These are phyloP conservation scores for Fulvia fulva DNA, from an alignment of 2,329 filamentous ascomycete genomes.

Conservation along the genomic window DNA sequence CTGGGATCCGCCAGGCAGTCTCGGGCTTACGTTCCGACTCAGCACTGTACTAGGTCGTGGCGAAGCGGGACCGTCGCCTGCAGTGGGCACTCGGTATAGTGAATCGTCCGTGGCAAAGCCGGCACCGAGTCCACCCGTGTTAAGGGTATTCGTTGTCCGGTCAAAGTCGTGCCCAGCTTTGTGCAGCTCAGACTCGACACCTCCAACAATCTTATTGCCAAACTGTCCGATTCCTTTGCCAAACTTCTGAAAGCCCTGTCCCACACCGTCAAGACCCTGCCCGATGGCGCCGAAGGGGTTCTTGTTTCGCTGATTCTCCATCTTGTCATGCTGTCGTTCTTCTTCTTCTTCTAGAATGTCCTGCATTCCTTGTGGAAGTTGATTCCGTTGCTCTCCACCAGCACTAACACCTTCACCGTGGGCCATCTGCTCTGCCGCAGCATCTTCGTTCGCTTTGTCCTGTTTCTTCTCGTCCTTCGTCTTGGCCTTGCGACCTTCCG, in stretches of 20 bases:
- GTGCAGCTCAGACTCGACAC: slow-evolving; percentile 33
- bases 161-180: slow-evolving; percentile 22
- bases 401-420: slow-evolving; percentile 30
- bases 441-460: slow-evolving; percentile 25
- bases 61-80: slow-evolving; percentile 3
- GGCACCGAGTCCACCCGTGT: slow-evolving; percentile 15
- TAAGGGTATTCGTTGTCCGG: slow-evolving; percentile 13
- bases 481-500: slow-evolving; percentile 46
- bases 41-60: slow-evolving; percentile 9
- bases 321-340: slow-evolving; percentile 18
- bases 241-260: slow-evolving; percentile 21
- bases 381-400: slow-evolving; percentile 26
- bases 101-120: slow-evolving; percentile 25
- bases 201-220: slow-evolving; percentile 38
- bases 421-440: slow-evolving; percentile 30
- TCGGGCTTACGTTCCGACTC: neutral
- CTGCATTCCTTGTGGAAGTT: slow-evolving; percentile 27
- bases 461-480: slow-evolving; percentile 51
- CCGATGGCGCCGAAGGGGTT: slow-evolving; percentile 19
- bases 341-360: slow-evolving; percentile 30
- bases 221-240: slow-evolving; percentile 35
- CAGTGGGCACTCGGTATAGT: slow-evolving; percentile 16
- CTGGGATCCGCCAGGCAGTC: neutral
- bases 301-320: slow-evolving; percentile 9
- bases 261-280: slow-evolving; percentile 21